phyloP scores from a whole-genome alignment of 345 rosid genomes.

The Trapa bicornis region DNA sequence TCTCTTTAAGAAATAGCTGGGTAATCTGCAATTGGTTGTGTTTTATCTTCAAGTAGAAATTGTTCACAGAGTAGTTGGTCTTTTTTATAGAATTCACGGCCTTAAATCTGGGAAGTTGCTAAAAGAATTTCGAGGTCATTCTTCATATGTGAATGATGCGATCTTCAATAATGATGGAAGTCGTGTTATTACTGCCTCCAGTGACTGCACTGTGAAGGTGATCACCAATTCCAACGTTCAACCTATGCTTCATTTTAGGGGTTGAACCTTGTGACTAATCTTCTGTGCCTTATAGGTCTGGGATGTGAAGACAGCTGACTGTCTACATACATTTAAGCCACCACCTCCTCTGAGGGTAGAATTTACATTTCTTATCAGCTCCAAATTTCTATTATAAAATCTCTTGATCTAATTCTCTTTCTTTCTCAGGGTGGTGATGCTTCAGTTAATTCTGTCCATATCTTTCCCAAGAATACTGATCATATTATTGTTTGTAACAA shows the following conservation, averaged over 20 bases:
- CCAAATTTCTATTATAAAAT: not conserved
- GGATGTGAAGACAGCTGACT: no score
- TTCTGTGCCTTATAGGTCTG: no score
- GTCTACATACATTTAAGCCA: no score
- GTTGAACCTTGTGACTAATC: no score
- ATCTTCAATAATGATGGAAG: slow-evolving; percentile 83
- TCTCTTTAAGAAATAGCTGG: not conserved
- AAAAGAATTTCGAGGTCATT: slow-evolving; percentile 90
- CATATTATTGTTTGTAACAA: slow-evolving; percentile 89
- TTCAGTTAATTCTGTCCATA: slow-evolving; percentile 92
- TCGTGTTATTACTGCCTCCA: not conserved
- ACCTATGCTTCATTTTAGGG: no score
- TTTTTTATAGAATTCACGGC: slow-evolving; percentile 70
- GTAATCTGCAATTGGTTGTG: not conserved
- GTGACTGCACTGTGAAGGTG: no score
- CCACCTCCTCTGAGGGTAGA: no score
- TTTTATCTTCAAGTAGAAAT: not conserved
- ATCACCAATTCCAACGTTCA: not conserved
- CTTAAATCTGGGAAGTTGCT: slow-evolving; percentile 89
- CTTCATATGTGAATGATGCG: slow-evolving; percentile 85
- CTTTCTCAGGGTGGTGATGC: slow-evolving; percentile 83
- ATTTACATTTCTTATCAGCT: no score
- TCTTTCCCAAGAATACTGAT: slow-evolving; percentile 78
- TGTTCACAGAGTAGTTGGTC: not conserved
- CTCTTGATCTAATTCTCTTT: slow-evolving; percentile 5